Conservation (phyloP, 2,329 filamentous ascomycete genomes). For the Cercospora citrullina region DNA sequence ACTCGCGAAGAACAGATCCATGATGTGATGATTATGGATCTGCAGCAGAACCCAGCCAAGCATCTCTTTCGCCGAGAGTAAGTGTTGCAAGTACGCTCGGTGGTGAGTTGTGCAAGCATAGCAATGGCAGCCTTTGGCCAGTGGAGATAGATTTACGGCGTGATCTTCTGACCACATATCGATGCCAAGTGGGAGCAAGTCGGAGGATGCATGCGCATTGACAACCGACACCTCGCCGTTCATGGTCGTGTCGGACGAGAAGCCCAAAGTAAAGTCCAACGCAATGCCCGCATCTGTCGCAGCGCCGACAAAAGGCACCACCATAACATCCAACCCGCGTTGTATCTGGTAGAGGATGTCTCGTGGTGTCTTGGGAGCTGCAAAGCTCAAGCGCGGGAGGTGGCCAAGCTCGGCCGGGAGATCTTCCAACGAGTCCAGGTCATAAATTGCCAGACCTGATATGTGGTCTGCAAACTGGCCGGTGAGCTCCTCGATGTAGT, state of each 20-base stretch:
- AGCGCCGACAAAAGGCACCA: slow-evolving; percentile 70
- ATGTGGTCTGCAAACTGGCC: slow-evolving; percentile 61
- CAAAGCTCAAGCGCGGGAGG: slow-evolving; percentile 74
- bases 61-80: slow-evolving; percentile 92
- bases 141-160: slow-evolving; percentile 61
- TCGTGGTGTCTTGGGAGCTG: slow-evolving; percentile 69
- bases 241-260: background rate
- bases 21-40: slow-evolving; percentile 79
- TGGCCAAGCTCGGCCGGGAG: slow-evolving; percentile 61
- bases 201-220: slow-evolving; percentile 20
- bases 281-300: slow-evolving; percentile 84
- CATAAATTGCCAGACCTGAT: slow-evolving; percentile 75
- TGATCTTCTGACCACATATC: slow-evolving; percentile 73
- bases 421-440: slow-evolving; percentile 66
- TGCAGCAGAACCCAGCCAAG: slow-evolving; percentile 91
- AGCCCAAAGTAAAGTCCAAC: slow-evolving; percentile 69
- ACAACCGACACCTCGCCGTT: slow-evolving; percentile 1
- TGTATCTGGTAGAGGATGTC: slow-evolving; percentile 73
- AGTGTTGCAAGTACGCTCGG: slow-evolving; percentile 81
- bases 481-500: slow-evolving; percentile 74
- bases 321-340: slow-evolving; percentile 77
- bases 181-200: slow-evolving; percentile 60
- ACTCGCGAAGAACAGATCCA: slow-evolving; percentile 70
- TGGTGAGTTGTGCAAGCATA: slow-evolving; percentile 84
- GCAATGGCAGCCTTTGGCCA: slow-evolving; percentile 68